phyloP scores from a whole-genome alignment of 257 asterid genomes.

The Penstemon barbatus region DNA sequence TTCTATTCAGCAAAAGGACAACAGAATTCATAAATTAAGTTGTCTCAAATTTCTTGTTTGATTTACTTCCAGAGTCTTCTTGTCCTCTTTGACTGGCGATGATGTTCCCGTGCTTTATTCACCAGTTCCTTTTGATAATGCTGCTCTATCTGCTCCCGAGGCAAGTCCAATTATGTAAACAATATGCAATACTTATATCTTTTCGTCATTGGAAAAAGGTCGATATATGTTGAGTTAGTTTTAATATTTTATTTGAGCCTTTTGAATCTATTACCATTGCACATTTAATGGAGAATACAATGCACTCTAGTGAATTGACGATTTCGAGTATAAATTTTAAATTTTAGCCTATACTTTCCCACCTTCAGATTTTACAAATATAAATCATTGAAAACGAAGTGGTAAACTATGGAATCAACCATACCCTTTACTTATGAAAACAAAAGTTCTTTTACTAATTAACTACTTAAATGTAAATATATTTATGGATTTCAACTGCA shows the following conservation, averaged over 20 bases:
- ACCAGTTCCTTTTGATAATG: conserved; percentile 79
- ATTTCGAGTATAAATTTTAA: no score
- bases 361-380: conserved; percentile 18
- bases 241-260: neutral
- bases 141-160: conserved; percentile 86
- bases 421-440: neutral
- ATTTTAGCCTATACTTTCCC: neutral
- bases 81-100: conserved; percentile 63
- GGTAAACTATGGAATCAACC: neutral
- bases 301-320: neutral
- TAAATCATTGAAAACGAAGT: neutral
- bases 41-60: conserved; percentile 26
- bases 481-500: no score
- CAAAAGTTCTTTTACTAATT: neutral
- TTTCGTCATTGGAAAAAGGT: conserved; percentile 17
- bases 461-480: neutral
- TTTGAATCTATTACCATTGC: neutral
- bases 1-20: conserved; percentile 8
- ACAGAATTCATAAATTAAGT: neutral
- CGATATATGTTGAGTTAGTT: conserved; percentile 8
- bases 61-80: conserved; percentile 53
- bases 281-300: neutral
- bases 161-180: conserved; percentile 41
- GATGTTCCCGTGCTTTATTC: conserved; percentile 92
- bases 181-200: neutral